phyloP scores from a whole-genome alignment of 108 stramenopile species.

The Fistulifera solaris region DNA sequence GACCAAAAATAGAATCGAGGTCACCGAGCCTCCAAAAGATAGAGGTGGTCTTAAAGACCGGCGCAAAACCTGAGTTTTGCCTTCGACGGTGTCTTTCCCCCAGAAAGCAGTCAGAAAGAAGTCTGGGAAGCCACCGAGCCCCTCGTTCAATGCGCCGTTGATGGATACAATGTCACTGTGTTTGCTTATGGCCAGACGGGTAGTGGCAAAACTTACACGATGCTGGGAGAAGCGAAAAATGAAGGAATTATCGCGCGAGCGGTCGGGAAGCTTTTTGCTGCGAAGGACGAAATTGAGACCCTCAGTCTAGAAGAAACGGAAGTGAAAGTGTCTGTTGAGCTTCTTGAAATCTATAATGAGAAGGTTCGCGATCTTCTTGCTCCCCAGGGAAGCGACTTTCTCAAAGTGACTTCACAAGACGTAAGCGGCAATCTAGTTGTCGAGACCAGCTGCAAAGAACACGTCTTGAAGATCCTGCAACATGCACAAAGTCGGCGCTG shows the following conservation, averaged over 20 bases:
- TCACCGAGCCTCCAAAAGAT: slow-evolving; percentile 68
- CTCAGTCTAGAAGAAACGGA: slow-evolving; percentile 29
- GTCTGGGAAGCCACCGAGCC: slow-evolving; percentile 80
- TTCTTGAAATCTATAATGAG: slow-evolving; percentile 98
- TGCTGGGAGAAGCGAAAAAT: slow-evolving; percentile 64
- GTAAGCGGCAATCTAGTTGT: slow-evolving; percentile 57
- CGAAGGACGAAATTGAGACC: slow-evolving; percentile 46
- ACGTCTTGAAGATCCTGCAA: slow-evolving; percentile 44
- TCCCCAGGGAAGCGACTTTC: slow-evolving; percentile 27
- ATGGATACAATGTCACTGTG: slow-evolving; percentile 88
- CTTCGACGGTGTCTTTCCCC: slow-evolving; percentile 69
- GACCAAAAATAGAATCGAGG: slow-evolving; percentile 61
- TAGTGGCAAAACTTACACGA: slow-evolving; percentile 85
- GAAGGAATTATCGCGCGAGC: slow-evolving; percentile 64
- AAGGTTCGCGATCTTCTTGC: slow-evolving; percentile 84
- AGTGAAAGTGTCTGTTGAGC: slow-evolving; percentile 69
- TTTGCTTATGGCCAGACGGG: slow-evolving; percentile 87
- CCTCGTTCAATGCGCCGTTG: slow-evolving; percentile 73
- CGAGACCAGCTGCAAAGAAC: slow-evolving; percentile 22
- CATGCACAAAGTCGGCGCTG: slow-evolving; percentile 61
- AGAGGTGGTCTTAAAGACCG: slow-evolving; percentile 70
- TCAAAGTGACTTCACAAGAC: slow-evolving; percentile 53
- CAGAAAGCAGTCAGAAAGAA: slow-evolving; percentile 48
- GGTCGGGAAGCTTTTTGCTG: slow-evolving; percentile 71
- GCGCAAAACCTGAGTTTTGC: slow-evolving; percentile 56